Conservation (phyloP, 1,139 yeast species). For the Meyerozyma smithsonii region DNA sequence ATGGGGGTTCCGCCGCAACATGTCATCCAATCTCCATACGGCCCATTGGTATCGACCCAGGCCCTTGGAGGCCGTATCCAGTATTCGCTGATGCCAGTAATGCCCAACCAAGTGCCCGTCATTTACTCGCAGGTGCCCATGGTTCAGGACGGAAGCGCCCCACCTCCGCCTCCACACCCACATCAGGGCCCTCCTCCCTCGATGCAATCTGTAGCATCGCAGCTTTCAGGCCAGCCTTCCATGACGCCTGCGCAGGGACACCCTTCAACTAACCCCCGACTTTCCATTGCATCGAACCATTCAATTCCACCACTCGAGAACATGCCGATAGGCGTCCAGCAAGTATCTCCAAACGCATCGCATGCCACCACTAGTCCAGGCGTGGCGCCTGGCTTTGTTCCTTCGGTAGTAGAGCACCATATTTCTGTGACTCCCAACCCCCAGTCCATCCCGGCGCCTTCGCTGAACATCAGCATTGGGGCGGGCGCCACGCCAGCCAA, state of each 20-base stretch:
- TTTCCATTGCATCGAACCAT: not conserved
- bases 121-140: constrained; percentile 8
- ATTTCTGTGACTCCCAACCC: constrained; percentile 5
- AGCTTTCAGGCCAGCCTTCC: not conserved
- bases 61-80: constrained; percentile 20
- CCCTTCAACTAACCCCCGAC: not conserved
- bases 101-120: constrained; percentile 6
- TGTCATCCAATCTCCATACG: constrained; percentile 31
- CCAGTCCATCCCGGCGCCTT: constrained; percentile 4
- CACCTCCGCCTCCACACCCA: constrained; percentile 6
- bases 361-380: not conserved
- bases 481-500: constrained; percentile 13
- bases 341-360: not conserved
- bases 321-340: not conserved
- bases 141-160: constrained; percentile 7
- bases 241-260: too few species aligned
- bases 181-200: too few species aligned
- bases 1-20: constrained; percentile 13
- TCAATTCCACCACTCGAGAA: not conserved
- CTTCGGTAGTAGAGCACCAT: constrained; percentile 7
- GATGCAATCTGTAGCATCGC: not conserved
- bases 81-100: constrained; percentile 12
- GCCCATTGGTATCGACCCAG: constrained; percentile 33
- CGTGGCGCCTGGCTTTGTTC: constrained; percentile 1
- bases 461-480: constrained; percentile 9